phyloP scores from a whole-genome alignment of 2,329 filamentous ascomycete genomes.

The Fusarium temperatum region DNA sequence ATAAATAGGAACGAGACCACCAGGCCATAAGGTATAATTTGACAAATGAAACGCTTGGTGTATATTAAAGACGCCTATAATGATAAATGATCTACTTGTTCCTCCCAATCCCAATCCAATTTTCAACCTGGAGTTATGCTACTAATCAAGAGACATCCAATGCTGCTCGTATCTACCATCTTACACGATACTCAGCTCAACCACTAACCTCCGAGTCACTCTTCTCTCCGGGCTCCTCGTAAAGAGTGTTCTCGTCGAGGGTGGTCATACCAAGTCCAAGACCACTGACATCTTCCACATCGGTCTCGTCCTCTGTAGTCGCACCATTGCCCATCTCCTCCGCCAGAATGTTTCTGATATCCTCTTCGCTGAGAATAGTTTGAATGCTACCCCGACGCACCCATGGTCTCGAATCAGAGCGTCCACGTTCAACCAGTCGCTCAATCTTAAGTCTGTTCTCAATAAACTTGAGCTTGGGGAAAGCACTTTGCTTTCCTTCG shows the following conservation, averaged over 20 bases:
- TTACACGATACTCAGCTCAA: background rate
- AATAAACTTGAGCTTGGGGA: conserved; percentile 92
- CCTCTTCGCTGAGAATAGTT: conserved; percentile 69
- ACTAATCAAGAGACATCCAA: background rate
- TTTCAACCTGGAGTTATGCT: background rate
- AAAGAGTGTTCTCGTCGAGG: conserved; percentile 37
- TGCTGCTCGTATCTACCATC: background rate
- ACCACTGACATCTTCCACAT: conserved; percentile 45
- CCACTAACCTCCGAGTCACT: conserved; percentile 22
- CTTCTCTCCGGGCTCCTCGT: conserved; percentile 37
- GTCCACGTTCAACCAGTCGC: conserved; percentile 68
- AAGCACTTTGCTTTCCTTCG: conserved; percentile 87
- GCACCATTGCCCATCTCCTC: conserved; percentile 45
- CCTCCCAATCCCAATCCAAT: background rate
- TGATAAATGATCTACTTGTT: conserved; percentile 8
- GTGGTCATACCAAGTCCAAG: conserved; percentile 42
- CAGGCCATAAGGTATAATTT: background rate
- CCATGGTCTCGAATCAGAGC: conserved; percentile 61
- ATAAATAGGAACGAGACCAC: background rate
- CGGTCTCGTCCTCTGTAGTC: conserved; percentile 51
- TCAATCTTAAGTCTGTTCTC: conserved; percentile 88
- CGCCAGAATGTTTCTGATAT: conserved; percentile 60
- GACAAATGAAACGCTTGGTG: conserved; percentile 16
- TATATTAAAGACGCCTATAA: conserved; percentile 2
- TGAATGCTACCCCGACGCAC: conserved; percentile 63